These are phyloP conservation scores for Papiliotrema terrestris DNA, from an alignment of 1,284 basidiomycete genomes.

Conservation along the genomic window DNA sequence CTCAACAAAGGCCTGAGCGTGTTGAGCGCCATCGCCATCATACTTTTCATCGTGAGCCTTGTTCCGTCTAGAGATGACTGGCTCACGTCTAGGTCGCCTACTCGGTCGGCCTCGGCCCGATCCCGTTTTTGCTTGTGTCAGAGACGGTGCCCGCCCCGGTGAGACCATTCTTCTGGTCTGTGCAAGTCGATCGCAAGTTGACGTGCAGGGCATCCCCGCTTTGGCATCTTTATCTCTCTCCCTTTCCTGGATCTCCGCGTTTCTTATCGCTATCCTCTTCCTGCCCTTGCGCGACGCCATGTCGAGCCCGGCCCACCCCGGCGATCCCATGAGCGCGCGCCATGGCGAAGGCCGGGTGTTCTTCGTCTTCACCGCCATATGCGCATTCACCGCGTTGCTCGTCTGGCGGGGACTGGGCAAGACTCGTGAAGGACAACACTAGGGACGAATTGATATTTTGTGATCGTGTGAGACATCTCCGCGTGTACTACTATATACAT, in stretches of 20 bases:
- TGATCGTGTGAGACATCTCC: neutral
- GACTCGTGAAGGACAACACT: neutral
- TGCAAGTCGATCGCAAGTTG: too few relatives aligned
- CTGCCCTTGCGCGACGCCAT: slow-evolving; percentile 73
- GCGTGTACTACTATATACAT: neutral
- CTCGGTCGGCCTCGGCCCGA: slow-evolving; percentile 81
- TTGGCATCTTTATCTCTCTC: slow-evolving; percentile 78
- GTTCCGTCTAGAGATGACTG: neutral
- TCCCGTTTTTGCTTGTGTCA: slow-evolving; percentile 89
- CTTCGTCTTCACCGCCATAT: slow-evolving; percentile 63
- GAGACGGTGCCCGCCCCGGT: slow-evolving; percentile 79
- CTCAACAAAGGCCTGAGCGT: slow-evolving; percentile 61
- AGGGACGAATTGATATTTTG: neutral
- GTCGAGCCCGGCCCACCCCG: slow-evolving; percentile 25
- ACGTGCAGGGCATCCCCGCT: slow-evolving; percentile 68
- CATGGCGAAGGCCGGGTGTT: slow-evolving; percentile 73
- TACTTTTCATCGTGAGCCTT: slow-evolving; percentile 69
- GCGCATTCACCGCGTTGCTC: slow-evolving; percentile 24
- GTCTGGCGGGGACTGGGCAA: slow-evolving; percentile 26
- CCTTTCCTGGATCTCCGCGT: slow-evolving; percentile 82
- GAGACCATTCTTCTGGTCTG: too few relatives aligned
- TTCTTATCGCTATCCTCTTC: slow-evolving; percentile 75
- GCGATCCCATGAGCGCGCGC: slow-evolving; percentile 31
- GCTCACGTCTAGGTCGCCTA: slow-evolving; percentile 62
- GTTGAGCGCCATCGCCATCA: slow-evolving; percentile 70